phyloP scores from a whole-genome alignment of 2,329 filamentous ascomycete species.

The Metarhizium humberi region DNA sequence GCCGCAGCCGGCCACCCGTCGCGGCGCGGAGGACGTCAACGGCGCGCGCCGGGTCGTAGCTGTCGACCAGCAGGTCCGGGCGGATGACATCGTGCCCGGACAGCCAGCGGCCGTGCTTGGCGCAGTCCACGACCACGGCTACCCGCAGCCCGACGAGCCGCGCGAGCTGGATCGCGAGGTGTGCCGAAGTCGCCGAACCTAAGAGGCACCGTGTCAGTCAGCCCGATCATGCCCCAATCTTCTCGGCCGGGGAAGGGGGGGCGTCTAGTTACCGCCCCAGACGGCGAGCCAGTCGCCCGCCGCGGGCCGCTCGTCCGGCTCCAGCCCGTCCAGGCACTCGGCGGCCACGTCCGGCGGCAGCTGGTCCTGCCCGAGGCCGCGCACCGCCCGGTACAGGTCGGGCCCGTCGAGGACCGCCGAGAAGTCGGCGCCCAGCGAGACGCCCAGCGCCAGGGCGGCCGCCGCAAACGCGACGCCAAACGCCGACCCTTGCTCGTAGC shows the following conservation, averaged over 20 bases:
- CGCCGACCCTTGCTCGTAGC: conserved; percentile 47
- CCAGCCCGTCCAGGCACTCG: conserved; percentile 53
- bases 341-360: conserved; percentile 52
- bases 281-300: conserved; percentile 62
- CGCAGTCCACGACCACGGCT: conserved; percentile 55
- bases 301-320: conserved; percentile 40
- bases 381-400: conserved; percentile 45
- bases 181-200: conserved; percentile 61
- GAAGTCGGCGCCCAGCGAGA: conserved; percentile 64
- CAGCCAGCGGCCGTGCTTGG: conserved; percentile 20
- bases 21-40: conserved; percentile 49
- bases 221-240: neutral
- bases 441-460: conserved; percentile 54
- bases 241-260: no score
- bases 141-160: conserved; percentile 56
- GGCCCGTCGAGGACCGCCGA: conserved; percentile 41
- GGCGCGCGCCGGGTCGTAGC: conserved; percentile 52
- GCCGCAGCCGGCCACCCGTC: conserved; percentile 49
- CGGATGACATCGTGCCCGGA: conserved; percentile 31
- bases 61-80: conserved; percentile 57
- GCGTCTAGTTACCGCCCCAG: conserved; percentile 50
- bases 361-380: conserved; percentile 30
- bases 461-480: conserved; percentile 66
- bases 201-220: neutral
- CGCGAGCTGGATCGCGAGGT: conserved; percentile 58